These are phyloP conservation scores for Paecilomyces niveus DNA, from an alignment of 2,329 filamentous ascomycete genomes.

Conservation along the genomic window DNA sequence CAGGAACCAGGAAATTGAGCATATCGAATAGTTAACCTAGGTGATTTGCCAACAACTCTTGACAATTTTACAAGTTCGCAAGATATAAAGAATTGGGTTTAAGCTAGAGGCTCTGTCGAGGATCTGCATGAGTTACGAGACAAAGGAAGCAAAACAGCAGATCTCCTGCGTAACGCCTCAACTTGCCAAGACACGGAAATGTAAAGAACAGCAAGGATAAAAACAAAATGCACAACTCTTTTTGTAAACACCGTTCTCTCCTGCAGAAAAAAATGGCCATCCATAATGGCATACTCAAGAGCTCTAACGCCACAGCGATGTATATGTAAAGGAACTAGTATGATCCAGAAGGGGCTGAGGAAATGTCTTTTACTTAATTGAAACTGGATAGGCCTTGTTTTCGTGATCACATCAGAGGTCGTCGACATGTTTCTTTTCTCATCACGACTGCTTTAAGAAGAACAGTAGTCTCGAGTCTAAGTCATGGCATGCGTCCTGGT, in stretches of 20 bases:
- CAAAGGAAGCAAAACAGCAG: background rate
- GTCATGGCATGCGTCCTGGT: conserved; percentile 71
- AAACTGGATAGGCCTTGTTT: background rate
- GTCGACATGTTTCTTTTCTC: conserved; percentile 8
- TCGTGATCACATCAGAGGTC: conserved; percentile 20
- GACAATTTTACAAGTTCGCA: background rate
- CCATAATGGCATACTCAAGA: background rate
- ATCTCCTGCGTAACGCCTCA: background rate
- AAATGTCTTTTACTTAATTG: background rate
- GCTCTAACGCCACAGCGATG: background rate
- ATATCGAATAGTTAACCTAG: background rate
- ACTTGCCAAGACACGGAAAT: background rate
- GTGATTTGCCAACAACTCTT: background rate
- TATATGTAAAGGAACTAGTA: background rate
- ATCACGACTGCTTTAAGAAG: conserved; percentile 5
- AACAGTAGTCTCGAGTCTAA: conserved; percentile 15
- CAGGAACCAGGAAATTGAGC: background rate
- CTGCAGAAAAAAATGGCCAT: background rate
- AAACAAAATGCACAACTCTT: background rate
- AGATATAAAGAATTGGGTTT: background rate
- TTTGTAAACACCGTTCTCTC: background rate
- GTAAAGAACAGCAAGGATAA: background rate
- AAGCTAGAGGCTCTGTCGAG: background rate
- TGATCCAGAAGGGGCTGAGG: background rate
- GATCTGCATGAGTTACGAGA: background rate